Evolutionary conservation across 306 rosid species (phyloP), one percentile per base, ranked within the genome.

Genomic region (Betula pendula): DNA sequence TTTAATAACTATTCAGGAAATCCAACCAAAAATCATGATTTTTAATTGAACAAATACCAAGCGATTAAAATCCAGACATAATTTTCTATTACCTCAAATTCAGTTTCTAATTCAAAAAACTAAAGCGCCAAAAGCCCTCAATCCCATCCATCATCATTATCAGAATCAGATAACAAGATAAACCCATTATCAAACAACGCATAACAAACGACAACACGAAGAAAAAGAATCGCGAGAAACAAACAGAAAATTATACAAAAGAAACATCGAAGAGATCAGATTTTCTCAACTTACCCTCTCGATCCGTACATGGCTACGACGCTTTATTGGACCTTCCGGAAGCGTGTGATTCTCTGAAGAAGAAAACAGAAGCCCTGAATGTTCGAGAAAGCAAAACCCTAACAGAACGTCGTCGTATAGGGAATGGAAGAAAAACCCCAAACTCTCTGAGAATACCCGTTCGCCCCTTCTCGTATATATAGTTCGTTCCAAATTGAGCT

Each of bases 281-380:
- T 15, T 31, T 65, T 19, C 0, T 55, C 8, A 68, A 31, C 75
- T 71, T 71, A 71, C 75, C 75, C 62, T 51, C 75, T 71, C 14
- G 62, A 20, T 71, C 75, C 75, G 62, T 48, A 71, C 75, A 71
- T 71, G 62, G 75, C 58, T 25, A 8, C 45, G 63, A 71, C 25
- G 24, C 14, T 22, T 9, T 29, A 0, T 5, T 4, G 47, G 48
- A 3, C 24, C n/a, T 6, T 40, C 35, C 6, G 48, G 70, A 6
- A 65, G 48, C 70, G n/a, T 50, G 1, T 2, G 20, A 19, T 66
- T 9, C 48, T 35, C n/a, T 14, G 71, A 66, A 38, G 24, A 66
- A 29, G 70, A 65, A 7, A 29, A 65, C 33, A 16, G 22, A 50
- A 7, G 70, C 27, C n/a, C 17, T 20, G 47, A 65, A 35, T 35